Evolutionary conservation across 441 rosid genomes (phyloP).

Genomic region (Syzygium malaccense): DNA sequence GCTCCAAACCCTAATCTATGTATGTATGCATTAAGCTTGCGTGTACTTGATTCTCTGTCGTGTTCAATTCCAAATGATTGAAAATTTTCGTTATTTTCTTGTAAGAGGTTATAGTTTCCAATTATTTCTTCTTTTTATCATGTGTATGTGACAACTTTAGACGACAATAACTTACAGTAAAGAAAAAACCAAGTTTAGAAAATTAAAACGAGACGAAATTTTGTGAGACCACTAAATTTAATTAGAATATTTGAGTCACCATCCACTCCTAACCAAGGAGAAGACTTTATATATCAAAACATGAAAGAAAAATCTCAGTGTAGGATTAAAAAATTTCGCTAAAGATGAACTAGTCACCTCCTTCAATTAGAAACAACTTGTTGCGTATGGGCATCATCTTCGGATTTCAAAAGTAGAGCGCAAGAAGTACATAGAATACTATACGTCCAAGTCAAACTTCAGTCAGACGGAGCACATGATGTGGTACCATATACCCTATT

Average conservation of each 20-base stretch:
- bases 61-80: not conserved
- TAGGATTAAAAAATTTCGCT: not conserved
- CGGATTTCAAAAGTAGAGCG: not conserved
- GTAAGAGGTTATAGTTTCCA: not conserved
- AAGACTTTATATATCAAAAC: not conserved
- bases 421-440: not conserved
- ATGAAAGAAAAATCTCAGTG: not conserved
- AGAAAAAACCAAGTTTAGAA: not conserved
- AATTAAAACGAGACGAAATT: not conserved
- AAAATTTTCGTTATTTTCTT: not conserved
- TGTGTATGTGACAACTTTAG: not conserved
- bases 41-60: not conserved
- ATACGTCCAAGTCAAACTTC: not conserved
- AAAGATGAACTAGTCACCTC: not conserved
- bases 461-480: not conserved
- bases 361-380: not conserved
- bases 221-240: not conserved
- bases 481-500: not conserved
- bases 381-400: not conserved
- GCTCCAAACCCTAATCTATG: not conserved
- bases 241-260: not conserved
- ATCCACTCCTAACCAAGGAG: not conserved
- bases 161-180: not conserved
- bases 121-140: not conserved
- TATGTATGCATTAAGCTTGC: no score